Conservation (phyloP, 176 grass and related monocot species). For the Luzula sylvatica region DNA sequence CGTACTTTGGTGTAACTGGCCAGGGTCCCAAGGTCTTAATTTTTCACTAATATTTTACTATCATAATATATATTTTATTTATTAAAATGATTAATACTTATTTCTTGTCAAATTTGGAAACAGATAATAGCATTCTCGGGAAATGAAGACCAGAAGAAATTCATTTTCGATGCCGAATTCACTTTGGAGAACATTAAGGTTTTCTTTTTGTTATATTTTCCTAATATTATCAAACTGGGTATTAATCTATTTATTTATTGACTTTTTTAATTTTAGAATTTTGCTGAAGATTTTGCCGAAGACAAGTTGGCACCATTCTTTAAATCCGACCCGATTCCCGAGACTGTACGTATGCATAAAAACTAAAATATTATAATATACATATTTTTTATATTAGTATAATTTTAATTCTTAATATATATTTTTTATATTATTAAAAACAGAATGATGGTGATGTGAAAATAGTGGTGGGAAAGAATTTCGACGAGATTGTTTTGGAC, state of each 20-base stretch:
- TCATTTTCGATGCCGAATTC: conserved; percentile 52
- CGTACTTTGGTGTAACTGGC: conserved; percentile 81
- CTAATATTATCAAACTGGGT: not conserved
- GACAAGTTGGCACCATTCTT: conserved; percentile 76
- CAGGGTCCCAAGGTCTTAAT: conserved; percentile 50
- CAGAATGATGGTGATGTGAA: conserved; percentile 88
- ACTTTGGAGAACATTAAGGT: conserved; percentile 60
- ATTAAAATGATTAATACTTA: not conserved
- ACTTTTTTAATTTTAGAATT: conserved; percentile 19
- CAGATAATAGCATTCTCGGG: conserved; percentile 89
- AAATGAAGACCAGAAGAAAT: conserved; percentile 88
- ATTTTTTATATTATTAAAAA: conserved; percentile 15
- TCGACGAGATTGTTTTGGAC: conserved; percentile 87
- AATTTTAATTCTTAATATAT: not conserved
- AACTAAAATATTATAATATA: not conserved
- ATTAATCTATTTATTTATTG: not conserved
- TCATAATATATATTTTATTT: not conserved
- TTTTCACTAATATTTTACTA: not conserved
- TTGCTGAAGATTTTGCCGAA: conserved; percentile 67
- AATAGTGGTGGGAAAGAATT: conserved; percentile 83
- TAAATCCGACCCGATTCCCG: conserved; percentile 79
- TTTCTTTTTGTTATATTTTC: conserved; percentile 3
- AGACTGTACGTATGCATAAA: conserved; percentile 44
- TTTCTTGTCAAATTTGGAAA: conserved; percentile 5
- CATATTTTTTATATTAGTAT: too few relatives aligned